Conservation (phyloP, 202 grass and related monocot species). For the Digitaria exilis region DNA sequence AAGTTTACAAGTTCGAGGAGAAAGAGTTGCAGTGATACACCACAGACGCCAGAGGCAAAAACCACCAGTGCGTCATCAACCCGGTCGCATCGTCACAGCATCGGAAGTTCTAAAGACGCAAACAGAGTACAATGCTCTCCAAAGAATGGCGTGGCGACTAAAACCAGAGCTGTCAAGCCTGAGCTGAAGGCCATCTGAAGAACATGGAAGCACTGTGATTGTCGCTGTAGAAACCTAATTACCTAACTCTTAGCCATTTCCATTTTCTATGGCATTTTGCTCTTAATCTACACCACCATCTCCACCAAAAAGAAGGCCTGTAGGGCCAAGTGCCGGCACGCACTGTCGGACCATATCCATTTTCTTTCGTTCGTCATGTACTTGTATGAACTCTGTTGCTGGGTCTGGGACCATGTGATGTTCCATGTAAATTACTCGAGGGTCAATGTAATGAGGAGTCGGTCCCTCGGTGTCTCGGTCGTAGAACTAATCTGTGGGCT, state of each 20-base stretch:
- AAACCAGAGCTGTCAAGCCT: constrained; percentile 63
- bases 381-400: constrained; percentile 35
- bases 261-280: constrained; percentile 42
- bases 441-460: constrained; percentile 15
- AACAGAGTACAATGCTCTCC: constrained; percentile 49
- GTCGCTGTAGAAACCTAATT: constrained; percentile 61
- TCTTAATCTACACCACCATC: constrained; percentile 42
- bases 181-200: constrained; percentile 38
- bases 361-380: neutral
- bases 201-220: constrained; percentile 5
- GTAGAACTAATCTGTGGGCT: constrained; percentile 24
- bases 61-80: constrained; percentile 28
- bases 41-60: constrained; percentile 22
- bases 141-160: constrained; percentile 40
- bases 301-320: constrained; percentile 40
- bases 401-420: constrained; percentile 13
- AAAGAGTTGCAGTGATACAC: constrained; percentile 69
- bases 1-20: constrained; percentile 90
- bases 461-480: neutral
- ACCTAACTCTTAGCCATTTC: constrained; percentile 46
- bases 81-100: constrained; percentile 74
- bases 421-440: constrained; percentile 33
- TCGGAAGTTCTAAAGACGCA: constrained; percentile 57
- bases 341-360: constrained; percentile 27
- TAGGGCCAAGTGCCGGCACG: constrained; percentile 23